Conservation (phyloP, 306 rosid species). For the Trifolium dubium region DNA sequence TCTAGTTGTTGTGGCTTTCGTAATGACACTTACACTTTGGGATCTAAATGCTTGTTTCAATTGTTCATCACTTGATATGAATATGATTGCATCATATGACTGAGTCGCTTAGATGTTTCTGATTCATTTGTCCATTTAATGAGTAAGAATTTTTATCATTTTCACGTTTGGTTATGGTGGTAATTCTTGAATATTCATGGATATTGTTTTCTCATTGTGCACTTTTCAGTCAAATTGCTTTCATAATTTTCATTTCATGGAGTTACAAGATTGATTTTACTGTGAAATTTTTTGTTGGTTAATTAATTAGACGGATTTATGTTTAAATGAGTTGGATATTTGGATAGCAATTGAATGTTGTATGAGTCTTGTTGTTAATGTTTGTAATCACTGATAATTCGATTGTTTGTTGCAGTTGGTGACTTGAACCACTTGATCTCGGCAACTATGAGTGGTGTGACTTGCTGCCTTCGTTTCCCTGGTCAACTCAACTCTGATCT, state of each 20-base stretch:
- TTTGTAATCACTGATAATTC: slow-evolving; percentile 1
- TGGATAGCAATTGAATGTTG: slow-evolving; percentile 7
- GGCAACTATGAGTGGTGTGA: slow-evolving; percentile 71
- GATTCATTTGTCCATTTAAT: neutral
- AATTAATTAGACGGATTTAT: neutral
- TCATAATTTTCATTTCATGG: neutral
- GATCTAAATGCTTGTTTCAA: neutral
- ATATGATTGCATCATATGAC: neutral
- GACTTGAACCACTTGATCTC: slow-evolving; percentile 68
- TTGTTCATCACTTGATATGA: neutral
- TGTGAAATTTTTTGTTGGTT: neutral
- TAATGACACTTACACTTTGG: neutral
- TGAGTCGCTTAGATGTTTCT: neutral
- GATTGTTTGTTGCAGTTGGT: slow-evolving; percentile 53
- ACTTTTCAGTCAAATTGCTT: neutral
- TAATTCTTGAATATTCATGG: neutral
- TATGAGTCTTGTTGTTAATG: neutral
- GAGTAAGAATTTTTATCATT: neutral
- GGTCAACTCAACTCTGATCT: slow-evolving; percentile 70
- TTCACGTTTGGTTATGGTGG: neutral
- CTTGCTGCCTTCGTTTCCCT: slow-evolving; percentile 67
- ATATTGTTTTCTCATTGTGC: neutral
- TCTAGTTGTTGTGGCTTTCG: neutral
- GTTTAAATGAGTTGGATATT: neutral
- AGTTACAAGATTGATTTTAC: neutral